Evolutionary conservation across 305 asterid genomes (phyloP).

Genomic region (Nicotiana rustica): DNA sequence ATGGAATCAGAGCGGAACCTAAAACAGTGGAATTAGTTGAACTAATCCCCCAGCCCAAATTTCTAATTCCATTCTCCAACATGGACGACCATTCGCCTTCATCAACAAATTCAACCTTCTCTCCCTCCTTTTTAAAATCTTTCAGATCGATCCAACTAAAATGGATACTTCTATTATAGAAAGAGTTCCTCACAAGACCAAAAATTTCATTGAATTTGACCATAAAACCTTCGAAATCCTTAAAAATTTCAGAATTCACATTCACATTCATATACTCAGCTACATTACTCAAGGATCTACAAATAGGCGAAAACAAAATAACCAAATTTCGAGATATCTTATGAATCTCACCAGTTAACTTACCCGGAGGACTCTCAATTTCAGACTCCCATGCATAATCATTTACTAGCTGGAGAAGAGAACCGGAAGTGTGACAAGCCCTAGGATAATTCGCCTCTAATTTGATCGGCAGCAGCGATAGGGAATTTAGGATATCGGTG

Average conservation of each 20-base stretch:
- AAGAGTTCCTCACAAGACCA: constrained; percentile 57
- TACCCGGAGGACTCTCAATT: constrained; percentile 46
- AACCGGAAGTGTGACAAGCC: constrained; percentile 54
- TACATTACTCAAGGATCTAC: constrained; percentile 47
- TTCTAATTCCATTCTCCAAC: constrained; percentile 52
- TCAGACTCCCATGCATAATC: constrained; percentile 83
- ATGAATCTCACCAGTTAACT: constrained; percentile 44
- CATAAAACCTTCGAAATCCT: constrained; percentile 41
- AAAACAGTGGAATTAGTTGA: constrained; percentile 70
- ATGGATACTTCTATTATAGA: constrained; percentile 66
- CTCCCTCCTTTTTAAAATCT: constrained; percentile 41
- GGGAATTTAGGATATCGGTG: constrained; percentile 45
- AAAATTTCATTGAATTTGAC: constrained; percentile 53
- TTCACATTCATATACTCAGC: constrained; percentile 50
- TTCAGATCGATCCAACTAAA: constrained; percentile 80
- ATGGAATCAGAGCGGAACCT: constrained; percentile 81
- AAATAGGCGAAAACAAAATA: constrained; percentile 67
- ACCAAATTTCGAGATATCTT: constrained; percentile 66
- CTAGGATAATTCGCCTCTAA: constrained; percentile 41
- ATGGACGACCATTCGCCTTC: constrained; percentile 37
- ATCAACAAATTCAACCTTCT: constrained; percentile 34
- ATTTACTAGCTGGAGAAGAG: constrained; percentile 67
- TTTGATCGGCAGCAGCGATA: constrained; percentile 33
- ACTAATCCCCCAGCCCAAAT: constrained; percentile 84
- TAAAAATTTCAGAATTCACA: constrained; percentile 27